Evolutionary conservation across 1,139 yeast genomes (phyloP).

Genomic region (Meyerozyma sp.): DNA sequence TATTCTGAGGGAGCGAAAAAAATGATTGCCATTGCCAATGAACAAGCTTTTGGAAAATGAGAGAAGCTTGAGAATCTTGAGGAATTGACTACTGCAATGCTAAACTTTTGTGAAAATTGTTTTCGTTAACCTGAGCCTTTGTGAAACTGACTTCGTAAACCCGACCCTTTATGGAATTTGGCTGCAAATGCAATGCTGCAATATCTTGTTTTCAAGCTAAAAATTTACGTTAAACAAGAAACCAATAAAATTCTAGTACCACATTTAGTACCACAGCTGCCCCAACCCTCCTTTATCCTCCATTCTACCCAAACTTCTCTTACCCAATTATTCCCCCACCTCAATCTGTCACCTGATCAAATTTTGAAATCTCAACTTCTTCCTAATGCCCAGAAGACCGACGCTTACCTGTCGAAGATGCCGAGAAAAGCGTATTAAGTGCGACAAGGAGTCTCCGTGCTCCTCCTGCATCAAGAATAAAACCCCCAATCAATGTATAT

Average conservation of each 20-base stretch:
- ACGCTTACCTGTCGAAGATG: constrained; percentile 35
- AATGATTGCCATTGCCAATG: background rate
- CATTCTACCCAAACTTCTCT: too few species aligned
- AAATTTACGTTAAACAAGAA: background rate
- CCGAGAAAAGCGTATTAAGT: constrained; percentile 29
- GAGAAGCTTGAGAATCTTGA: too few species aligned
- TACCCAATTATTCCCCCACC: too few species aligned
- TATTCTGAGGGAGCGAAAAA: constrained; percentile 11
- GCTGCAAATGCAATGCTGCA: background rate
- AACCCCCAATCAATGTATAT: background rate
- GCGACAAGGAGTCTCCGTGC: constrained; percentile 35
- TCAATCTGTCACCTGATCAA: background rate
- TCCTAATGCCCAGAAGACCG: constrained; percentile 10
- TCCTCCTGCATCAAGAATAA: constrained; percentile 23
- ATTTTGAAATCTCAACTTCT: background rate
- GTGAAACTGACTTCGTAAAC: too few species aligned
- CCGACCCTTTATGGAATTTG: too few species aligned
- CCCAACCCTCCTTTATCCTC: too few species aligned
- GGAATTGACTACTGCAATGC: too few species aligned
- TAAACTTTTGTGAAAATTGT: too few species aligned
- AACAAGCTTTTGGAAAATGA: background rate
- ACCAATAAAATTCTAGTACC: background rate
- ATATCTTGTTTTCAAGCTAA: background rate
- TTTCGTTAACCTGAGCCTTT: too few species aligned
- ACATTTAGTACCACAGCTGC: too few species aligned